Evolutionary conservation across 768 basidiomycete genomes (phyloP), one percentile per base, ranked within the genome.

Genomic region (Macrolepiota albuminosa): DNA sequence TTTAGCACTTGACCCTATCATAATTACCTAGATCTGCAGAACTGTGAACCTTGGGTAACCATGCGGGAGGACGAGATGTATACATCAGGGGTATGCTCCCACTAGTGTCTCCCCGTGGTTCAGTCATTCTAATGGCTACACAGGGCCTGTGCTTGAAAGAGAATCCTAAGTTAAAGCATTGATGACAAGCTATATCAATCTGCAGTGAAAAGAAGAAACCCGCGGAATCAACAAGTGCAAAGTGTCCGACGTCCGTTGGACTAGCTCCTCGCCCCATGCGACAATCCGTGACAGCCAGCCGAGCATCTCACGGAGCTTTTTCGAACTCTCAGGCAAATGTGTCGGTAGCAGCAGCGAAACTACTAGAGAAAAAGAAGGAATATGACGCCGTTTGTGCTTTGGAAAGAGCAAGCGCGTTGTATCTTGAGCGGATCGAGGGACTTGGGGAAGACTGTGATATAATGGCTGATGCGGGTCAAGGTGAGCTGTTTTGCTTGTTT

Each of bases 321-420:
- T 61, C 74, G 40, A 69, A 72, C 59, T 67, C 75, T 7, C 74
- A 79, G 39, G 71, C 73, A 7, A 75, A 76, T 45, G 79, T 76
- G 53, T 75, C 82, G 2, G 83, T 82, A 0, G 79, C 84, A 1
- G 60, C 74, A 1, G 77, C 82, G 18, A 86, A 85, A 63, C 78
- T 89, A 47, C 57, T 78, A 2, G 89, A 92, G 67, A 91, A 91
- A 76, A 91, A 89, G 76, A 91, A 89, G 68, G 90, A 92, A 69
- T 84, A 77, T 57, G 89, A 91, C 57, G 88, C 87, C 0, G 87
- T 91, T 29, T 79, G 82, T 24, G 89, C 89, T 1, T 76, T 92
- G 6, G 87, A 91, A 67, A 76, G 78, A 56, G 84, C 86, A 0
- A 87, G 83, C 57, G 71, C 81, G 6, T 70, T 85, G 37, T 89